phyloP scores from a whole-genome alignment of 768 basidiomycete species.

The Boletales sp. region DNA sequence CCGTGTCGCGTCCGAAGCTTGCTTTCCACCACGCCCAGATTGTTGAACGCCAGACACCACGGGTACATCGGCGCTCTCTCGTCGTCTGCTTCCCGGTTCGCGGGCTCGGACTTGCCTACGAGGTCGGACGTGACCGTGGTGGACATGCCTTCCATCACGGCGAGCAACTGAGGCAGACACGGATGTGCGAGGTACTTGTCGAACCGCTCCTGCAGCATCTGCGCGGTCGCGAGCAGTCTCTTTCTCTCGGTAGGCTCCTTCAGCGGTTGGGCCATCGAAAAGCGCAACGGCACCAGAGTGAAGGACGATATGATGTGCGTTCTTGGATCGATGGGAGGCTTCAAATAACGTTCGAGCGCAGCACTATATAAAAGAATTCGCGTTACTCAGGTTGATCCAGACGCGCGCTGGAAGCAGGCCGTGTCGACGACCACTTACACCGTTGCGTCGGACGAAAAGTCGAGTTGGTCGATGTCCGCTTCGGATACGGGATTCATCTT shows the following conservation, averaged over 20 bases:
- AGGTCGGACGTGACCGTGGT: background rate
- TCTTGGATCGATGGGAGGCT: conserved; percentile 13
- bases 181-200: conserved; percentile 12
- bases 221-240: conserved; percentile 11
- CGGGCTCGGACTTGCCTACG: background rate
- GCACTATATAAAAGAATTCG: background rate
- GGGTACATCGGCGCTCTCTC: background rate
- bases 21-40: conserved; percentile 12
- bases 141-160: background rate
- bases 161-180: conserved; percentile 10
- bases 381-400: no score
- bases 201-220: conserved; percentile 9
- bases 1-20: conserved; percentile 5
- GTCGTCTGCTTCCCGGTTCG: background rate
- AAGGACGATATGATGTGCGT: conserved; percentile 18
- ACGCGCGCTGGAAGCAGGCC: no score
- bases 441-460: conserved; percentile 7
- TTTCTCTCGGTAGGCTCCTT: conserved; percentile 5
- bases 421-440: conserved; percentile 9
- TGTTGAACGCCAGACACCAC: conserved; percentile 12
- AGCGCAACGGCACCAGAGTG: conserved; percentile 9
- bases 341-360: conserved; percentile 18
- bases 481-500: conserved; percentile 18
- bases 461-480: conserved; percentile 7
- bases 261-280: conserved; percentile 14